phyloP scores from a whole-genome alignment of 2,329 filamentous ascomycete species.

The Fusarium veterinarium region DNA sequence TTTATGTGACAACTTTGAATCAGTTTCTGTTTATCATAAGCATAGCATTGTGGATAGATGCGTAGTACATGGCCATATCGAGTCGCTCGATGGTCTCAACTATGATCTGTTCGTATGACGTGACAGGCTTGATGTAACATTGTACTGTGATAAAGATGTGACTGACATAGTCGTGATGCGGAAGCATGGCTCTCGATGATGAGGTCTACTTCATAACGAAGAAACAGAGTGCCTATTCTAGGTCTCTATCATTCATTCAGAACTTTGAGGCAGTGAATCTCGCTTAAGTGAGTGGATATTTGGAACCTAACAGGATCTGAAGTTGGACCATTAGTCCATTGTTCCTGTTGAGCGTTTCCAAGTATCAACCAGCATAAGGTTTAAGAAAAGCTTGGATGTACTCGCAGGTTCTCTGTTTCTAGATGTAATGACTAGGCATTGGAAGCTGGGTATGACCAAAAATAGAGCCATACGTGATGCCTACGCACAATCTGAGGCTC shows the following conservation, averaged over 20 bases:
- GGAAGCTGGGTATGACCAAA: conserved; percentile 3
- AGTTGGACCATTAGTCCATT: background rate
- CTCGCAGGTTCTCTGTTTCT: background rate
- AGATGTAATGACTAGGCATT: background rate
- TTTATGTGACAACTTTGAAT: background rate
- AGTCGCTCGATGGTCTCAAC: background rate
- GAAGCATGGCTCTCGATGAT: background rate
- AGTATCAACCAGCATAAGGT: background rate
- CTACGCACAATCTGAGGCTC: conserved; percentile 15
- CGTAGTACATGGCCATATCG: background rate
- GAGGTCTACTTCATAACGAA: background rate
- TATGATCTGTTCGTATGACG: background rate
- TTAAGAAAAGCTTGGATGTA: no score
- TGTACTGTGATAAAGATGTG: background rate
- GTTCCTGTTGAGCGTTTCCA: background rate
- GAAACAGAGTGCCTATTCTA: background rate
- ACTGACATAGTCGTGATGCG: background rate
- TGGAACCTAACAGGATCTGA: background rate
- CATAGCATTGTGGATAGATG: background rate
- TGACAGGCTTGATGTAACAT: background rate
- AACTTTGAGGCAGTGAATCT: conserved; percentile 1
- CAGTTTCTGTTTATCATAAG: background rate
- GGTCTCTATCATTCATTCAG: background rate
- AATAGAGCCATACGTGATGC: conserved; percentile 5
- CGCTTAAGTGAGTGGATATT: conserved; percentile 1